Base-by-base conservation (phyloP, 805 yeast genomes). In the Metschnikowia colocasiae region DNA sequence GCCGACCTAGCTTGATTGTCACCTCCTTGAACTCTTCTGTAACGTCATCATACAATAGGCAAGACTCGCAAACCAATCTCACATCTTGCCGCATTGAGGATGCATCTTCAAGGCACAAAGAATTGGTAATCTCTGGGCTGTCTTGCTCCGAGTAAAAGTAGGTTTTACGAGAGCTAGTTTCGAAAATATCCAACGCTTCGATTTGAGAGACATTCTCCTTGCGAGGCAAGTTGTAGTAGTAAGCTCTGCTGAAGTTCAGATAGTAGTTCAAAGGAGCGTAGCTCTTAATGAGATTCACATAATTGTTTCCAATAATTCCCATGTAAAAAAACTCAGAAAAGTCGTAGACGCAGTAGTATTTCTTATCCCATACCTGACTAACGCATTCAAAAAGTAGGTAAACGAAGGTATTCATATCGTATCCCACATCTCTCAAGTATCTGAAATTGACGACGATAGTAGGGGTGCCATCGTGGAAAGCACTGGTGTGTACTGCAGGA, bases 381-480 rank as follows among this genome's bases (percentile, higher is more conserved):
- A 83, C 77, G 3, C 79, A 74, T 54, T 85, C 89, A 45, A 86
- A 75, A 6, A 82, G 55, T 49, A 83, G 75, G 63, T 78, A 88
- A 20, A 79, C 66, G 22, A 83, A 64, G 4, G 79, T 65, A 37
- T 85, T 84, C 7, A 64, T 56, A 46, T 71, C 75, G 44, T 61
- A 57, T 4, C 68, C 61, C 32, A 79, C 68, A 16, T 74, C 57
- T 30, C 55, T 59, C 30, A 71, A 48, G 22, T 58, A 49, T 30
- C 63, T 56, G 52, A 74, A 71, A 36, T 79, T 77, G 22, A 85
- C 55, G 3, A 84, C 80, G 23, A 86, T 67, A 18, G 82, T 74
- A 1, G 94, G 95, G 0, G 80, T 65, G 12, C 95, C 95, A 59
- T 87, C 95, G 32, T 76, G 71, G 31, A 85, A 80, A 13, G 85